Evolutionary conservation across 1,284 basidiomycete genomes (phyloP).

Genomic region (Ganoderma boninense): DNA sequence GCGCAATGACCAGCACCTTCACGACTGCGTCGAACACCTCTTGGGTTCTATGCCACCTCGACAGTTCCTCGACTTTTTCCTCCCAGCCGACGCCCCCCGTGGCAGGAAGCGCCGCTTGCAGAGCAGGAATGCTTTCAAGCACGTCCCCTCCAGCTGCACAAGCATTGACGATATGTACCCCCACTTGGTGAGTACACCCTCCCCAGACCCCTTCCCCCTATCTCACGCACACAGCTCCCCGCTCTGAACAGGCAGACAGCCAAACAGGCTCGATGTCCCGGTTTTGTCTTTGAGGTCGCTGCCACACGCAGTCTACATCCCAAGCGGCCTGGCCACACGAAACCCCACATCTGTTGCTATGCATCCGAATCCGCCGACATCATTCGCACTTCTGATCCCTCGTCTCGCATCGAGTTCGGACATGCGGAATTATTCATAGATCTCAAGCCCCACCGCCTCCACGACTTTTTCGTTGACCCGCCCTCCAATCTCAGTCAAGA

Average conservation of each 20-base stretch:
- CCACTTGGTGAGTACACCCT: conserved; percentile 6
- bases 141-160: background rate
- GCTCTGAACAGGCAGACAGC: background rate
- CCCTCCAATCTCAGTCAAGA: background rate
- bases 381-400: background rate
- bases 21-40: background rate
- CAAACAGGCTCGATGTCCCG: background rate
- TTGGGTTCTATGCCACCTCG: conserved; percentile 17
- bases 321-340: background rate
- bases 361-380: background rate
- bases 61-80: conserved; percentile 5
- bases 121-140: conserved; percentile 7
- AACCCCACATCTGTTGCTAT: background rate
- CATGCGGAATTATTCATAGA: background rate
- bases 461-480: background rate
- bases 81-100: background rate
- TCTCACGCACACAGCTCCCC: background rate
- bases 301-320: background rate
- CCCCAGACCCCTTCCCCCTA: background rate
- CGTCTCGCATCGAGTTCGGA: background rate
- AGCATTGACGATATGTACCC: background rate
- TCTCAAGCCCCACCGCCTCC: background rate
- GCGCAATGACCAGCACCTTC: background rate
- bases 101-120: background rate
- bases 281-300: background rate